Evolutionary conservation across 306 rosid genomes (phyloP), one percentile per base, ranked within the genome.

Genomic region (Malus orientalis): DNA sequence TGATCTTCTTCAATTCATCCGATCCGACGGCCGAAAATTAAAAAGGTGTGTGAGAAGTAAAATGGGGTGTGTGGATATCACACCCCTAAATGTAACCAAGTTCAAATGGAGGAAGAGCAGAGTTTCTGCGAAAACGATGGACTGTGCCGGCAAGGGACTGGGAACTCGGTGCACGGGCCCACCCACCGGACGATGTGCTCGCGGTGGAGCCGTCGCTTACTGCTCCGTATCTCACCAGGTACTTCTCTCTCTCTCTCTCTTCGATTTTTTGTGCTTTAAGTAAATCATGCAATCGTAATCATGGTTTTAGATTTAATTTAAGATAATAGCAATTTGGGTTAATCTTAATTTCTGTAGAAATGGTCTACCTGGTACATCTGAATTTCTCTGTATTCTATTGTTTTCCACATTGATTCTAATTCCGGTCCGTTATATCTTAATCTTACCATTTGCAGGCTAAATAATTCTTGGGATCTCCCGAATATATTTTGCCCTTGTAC

Each of bases 201-300:
- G 91, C 22, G 90, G 98, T 54, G 95, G 82, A 81, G 98, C 96
- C 51, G 93, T 94, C 67, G 89, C 96, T 70, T 94, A 90, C 72
- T 93, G 97, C 82, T 87, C 97, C 40, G 77, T 87, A 73, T 74
- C 93, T 74, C 97, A 93, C 68, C 98, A 91, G 97, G 98, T 87
- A 62, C 59, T 32, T 19, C 58, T 30, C 7, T 60, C 6, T 11
- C 4, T 19, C 58, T 30, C 7, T 11, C 10, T 62, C 14, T 19
- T 54, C 16, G 51, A 23, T 25, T 66, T 54, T 13, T 58, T 22
- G 58, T 36, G 51, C 29, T 59, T 59, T 11, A 59, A 11, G 64
- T 29, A 59, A 59, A 22, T 59, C 64, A 22, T 2, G 6, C 25
- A 59, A 4, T 54, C 64, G 10, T 59, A 59, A 59, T 11, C n/a